Conservation (phyloP, 2,329 filamentous ascomycete species). For the Zymoseptoria brevis region DNA sequence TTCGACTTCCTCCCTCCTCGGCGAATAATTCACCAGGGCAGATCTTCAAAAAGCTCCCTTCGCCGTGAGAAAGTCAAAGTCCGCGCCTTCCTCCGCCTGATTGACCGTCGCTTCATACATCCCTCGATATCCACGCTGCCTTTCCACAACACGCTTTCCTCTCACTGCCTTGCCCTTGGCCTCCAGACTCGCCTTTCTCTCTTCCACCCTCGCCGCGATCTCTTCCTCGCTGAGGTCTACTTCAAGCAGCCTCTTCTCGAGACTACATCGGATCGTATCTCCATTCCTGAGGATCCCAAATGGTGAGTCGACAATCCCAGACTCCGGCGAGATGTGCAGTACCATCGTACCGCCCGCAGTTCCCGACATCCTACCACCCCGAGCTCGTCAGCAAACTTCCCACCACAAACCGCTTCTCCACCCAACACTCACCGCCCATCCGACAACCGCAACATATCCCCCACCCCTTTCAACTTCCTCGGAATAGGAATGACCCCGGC, state of each 20-base stretch:
- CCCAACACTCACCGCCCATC: constrained; percentile 33
- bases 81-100: constrained; percentile 51
- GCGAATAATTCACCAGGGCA: too few relatives aligned
- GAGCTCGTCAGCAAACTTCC: background rate
- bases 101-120: constrained; percentile 54
- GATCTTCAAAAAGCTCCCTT: background rate
- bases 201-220: constrained; percentile 32
- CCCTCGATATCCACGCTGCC: constrained; percentile 49
- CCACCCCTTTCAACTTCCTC: constrained; percentile 43
- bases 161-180: constrained; percentile 21
- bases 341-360: constrained; percentile 50
- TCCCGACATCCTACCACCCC: constrained; percentile 40
- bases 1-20: background rate
- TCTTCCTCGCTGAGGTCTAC: constrained; percentile 38
- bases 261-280: constrained; percentile 41
- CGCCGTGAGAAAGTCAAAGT: constrained; percentile 53
- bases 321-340: constrained; percentile 47
- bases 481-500: constrained; percentile 46
- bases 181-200: constrained; percentile 23
- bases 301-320: constrained; percentile 39
- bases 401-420: background rate
- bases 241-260: constrained; percentile 36
- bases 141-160: constrained; percentile 22
- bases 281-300: constrained; percentile 44
- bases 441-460: constrained; percentile 46